Base-by-base conservation (phyloP, 345 rosid species). In the Sapria himalayana region DNA sequence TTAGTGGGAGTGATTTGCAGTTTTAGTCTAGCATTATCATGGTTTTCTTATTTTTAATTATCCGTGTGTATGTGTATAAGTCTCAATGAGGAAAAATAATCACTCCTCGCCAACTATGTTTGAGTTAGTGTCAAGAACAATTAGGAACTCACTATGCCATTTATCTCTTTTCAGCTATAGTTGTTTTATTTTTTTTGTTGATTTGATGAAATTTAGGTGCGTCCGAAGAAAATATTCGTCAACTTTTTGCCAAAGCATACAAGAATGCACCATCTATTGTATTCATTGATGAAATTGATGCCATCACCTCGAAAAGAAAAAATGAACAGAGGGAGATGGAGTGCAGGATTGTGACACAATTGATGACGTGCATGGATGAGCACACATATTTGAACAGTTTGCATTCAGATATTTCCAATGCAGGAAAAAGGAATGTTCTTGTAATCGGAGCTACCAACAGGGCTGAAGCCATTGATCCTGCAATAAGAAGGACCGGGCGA, bases 371-470 rank as follows among this genome's bases (percentile, higher is more conserved):
- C 59, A 82, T 89, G 98, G 98, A 89, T 59, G 77, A 74, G 15
- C n/a, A n/a, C n/a, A n/a, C n/a, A n/a, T n/a, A n/a, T n/a, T n/a
- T n/a, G n/a, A 48, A 41, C 25, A 58, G 54, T 37, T 53, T 57
- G 8, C 54, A 47, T 15, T 43, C 29, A 4, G 69, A 54, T 29
- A 53, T 12, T 29, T 19, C 70, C 41, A 67, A 61, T 50, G 40
- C 63, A 24, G 55, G 33, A 21, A 46, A 64, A 25, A 66, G 86
- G 2, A 59, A 58, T 63, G 95, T 89, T 61, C 85, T 89, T 27
- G 95, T 89, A 33, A 79, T 89, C 58, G 95, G 84, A 22, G 93
- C 98, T 51, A 89, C 98, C 25, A 89, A 82, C 51, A 74, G 94
- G 55, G 93, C 94, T 15, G 85, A 82, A 69, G 78, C 78, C 36